Base-by-base conservation (phyloP, 1,139 yeast genomes). In the Kodamaea plutei region DNA sequence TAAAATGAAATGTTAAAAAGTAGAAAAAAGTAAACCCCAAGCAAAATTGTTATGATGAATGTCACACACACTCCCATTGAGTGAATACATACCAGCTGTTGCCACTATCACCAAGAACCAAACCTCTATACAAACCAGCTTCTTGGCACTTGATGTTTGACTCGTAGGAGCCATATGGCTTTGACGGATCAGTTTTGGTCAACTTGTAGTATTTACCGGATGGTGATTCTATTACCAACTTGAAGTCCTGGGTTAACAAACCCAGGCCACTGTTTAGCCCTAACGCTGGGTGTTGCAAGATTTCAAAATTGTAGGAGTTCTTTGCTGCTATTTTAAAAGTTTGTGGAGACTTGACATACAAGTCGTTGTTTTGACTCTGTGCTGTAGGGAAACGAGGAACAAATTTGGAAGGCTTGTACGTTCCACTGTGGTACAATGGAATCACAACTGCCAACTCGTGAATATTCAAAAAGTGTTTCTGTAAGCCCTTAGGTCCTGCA, bases 21-120 rank as follows among this genome's bases (percentile, higher is more conserved):
- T n/a, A n/a, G n/a, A n/a, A n/a, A n/a, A n/a, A n/a, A n/a, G n/a
- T n/a, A n/a, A n/a, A n/a, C n/a, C n/a, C n/a, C n/a, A n/a, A n/a
- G n/a, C n/a, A n/a, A n/a, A n/a, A n/a, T n/a, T n/a, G n/a, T n/a
- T n/a, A n/a, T n/a, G n/a, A n/a, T n/a, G n/a, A 15, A 24, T 11
- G 19, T 12, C 10, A 15, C n/a, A 21, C 11, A 26, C 36, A 33
- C 12, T 69, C 69, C 98, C 98, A 91, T 56, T 87, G 95, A 8
- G 95, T 89, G 58, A 85, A 87, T 5, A 84, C 88, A 47, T 88
- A 83, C 89, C 95, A 85, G 34, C 91, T 81, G 39, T 73, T 72
- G 4, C 88, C 88, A 29, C 80, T 73, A 45, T 85, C 93, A 6
- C 89, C 82, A 29, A 84, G 73, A 1, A 85, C 87, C 31, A 89